These are phyloP conservation scores for Ilex aquifolium DNA, from an alignment of 257 asterid species.

Conservation along the genomic window DNA sequence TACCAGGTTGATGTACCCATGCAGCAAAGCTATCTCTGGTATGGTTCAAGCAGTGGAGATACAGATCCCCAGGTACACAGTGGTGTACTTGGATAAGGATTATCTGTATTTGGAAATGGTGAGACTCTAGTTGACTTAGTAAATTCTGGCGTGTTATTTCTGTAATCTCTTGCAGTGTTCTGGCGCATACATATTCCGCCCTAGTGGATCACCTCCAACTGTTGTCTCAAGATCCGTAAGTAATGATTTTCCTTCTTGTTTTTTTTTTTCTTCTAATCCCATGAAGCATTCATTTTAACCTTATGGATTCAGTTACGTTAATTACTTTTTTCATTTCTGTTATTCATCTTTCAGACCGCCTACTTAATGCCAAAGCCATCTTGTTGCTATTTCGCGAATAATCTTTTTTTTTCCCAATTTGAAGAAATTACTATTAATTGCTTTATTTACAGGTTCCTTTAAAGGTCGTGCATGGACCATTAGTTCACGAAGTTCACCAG, in stretches of 20 bases:
- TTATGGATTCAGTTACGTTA: too few species aligned
- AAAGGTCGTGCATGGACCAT: constrained; percentile 63
- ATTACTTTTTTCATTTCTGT: not conserved
- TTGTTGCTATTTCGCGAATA: not conserved
- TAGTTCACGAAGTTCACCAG: constrained; percentile 85
- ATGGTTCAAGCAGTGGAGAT: constrained; percentile 59
- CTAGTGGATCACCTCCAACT: constrained; percentile 47
- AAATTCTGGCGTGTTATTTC: constrained; percentile 2
- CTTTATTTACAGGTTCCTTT: constrained; percentile 47
- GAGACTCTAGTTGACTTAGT: not conserved
- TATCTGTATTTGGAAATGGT: not conserved
- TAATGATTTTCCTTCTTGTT: not conserved
- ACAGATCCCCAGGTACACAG: constrained; percentile 45
- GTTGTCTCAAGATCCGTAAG: constrained; percentile 68
- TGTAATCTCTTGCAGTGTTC: constrained; percentile 41
- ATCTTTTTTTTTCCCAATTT: not conserved
- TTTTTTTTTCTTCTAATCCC: not conserved
- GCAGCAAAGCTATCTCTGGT: constrained; percentile 85
- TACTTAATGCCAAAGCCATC: not conserved
- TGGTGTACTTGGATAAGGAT: not conserved
- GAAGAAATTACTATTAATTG: constrained; percentile 4
- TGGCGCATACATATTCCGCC: constrained; percentile 91
- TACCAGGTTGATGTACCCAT: constrained; percentile 69
- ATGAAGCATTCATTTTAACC: too few species aligned
- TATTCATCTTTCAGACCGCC: not conserved